These are phyloP conservation scores for Aspergillus oerlinghausenensis DNA, from an alignment of 2,329 filamentous ascomycete species.

Conservation along the genomic window DNA sequence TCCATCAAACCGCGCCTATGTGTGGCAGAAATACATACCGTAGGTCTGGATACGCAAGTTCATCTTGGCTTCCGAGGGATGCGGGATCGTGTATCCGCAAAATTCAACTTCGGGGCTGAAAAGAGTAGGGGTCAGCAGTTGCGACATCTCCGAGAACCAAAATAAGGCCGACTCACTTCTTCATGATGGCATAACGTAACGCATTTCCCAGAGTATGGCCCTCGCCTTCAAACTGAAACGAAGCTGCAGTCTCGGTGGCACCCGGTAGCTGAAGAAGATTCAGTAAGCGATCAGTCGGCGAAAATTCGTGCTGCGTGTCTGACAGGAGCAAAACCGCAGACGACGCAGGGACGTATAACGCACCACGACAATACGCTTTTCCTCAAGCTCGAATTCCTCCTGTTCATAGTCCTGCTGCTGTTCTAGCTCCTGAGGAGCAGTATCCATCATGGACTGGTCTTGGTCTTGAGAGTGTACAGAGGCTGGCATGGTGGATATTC, in stretches of 20 bases:
- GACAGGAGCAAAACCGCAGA: background rate
- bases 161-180: constrained; percentile 64
- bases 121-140: constrained; percentile 9
- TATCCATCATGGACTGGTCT: constrained; percentile 41
- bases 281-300: background rate
- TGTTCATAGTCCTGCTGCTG: constrained; percentile 46
- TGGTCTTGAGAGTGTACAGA: constrained; percentile 38
- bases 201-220: constrained; percentile 95
- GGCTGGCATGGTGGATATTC: constrained; percentile 28
- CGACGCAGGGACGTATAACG: constrained; percentile 17
- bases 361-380: constrained; percentile 61
- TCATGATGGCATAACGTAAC: constrained; percentile 93
- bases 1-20: background rate
- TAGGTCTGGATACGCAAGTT: constrained; percentile 97
- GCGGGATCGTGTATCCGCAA: constrained; percentile 95
- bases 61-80: constrained; percentile 95
- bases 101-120: constrained; percentile 89
- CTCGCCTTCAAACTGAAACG: constrained; percentile 90
- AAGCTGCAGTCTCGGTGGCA: constrained; percentile 78
- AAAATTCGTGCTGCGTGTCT: background rate
- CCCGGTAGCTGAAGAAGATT: constrained; percentile 64
- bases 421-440: constrained; percentile 31
- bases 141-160: background rate
- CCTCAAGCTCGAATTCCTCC: constrained; percentile 29
- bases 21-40: constrained; percentile 52